Evolutionary conservation across 768 basidiomycete genomes (phyloP).

Genomic region (Hypholoma fasciculare): DNA sequence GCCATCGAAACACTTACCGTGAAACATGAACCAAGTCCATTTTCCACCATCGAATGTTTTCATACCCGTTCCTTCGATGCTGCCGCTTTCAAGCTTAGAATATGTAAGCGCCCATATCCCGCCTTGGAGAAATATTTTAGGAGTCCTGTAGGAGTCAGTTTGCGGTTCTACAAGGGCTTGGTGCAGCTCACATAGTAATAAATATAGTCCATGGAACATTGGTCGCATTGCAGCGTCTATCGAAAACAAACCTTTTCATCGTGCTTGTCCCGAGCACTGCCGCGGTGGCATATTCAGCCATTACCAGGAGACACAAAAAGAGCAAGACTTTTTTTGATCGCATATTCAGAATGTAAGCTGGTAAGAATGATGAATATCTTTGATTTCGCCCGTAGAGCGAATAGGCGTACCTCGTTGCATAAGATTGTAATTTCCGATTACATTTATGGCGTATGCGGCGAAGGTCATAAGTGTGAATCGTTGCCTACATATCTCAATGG

Average conservation of each 20-base stretch:
- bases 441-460: not conserved
- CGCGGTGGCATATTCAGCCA: not conserved
- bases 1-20: not conserved
- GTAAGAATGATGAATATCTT: not conserved
- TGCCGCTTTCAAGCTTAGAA: not conserved
- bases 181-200: not conserved
- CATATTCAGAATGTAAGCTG: not conserved
- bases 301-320: not conserved
- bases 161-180: not conserved
- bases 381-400: not conserved
- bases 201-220: not conserved
- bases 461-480: not conserved
- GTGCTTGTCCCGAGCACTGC: not conserved
- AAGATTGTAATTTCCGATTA: not conserved
- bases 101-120: not conserved
- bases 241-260: not conserved
- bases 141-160: not conserved
- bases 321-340: not conserved
- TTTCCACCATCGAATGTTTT: not conserved
- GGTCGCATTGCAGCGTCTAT: not conserved
- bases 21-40: not conserved
- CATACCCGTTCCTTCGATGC: too few relatives aligned
- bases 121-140: not conserved
- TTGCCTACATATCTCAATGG: not conserved
- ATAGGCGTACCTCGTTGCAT: not conserved